Percentiles rank a stretch among this genome's conserved stretches.
These are phyloP conservation scores for Isabelozyma gotoi DNA, from an alignment of 805 yeast species.

Conservation along the genomic window DNA sequence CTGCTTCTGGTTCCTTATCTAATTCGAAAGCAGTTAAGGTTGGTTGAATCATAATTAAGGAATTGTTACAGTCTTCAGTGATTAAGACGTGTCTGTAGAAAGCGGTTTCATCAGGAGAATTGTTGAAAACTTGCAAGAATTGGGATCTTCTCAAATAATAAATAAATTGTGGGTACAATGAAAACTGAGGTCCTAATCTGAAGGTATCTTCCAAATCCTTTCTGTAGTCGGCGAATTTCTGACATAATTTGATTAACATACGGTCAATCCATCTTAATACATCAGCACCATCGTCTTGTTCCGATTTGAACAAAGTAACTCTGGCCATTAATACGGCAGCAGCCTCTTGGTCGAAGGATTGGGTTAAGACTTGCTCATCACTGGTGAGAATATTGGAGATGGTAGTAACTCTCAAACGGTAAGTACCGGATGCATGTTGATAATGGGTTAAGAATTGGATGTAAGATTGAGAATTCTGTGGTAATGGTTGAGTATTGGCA, in stretches of 20 bases:
- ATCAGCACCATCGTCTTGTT: conserved; percentile 85
- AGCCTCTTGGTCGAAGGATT: conserved; percentile 96
- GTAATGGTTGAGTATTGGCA: conserved; percentile 43
- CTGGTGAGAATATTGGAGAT: conserved; percentile 56
- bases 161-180: conserved; percentile 92
- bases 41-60: conserved; percentile 97
- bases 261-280: conserved; percentile 94
- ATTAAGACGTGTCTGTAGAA: conserved; percentile 90
- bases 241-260: conserved; percentile 84
- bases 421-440: conserved; percentile 93
- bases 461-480: conserved; percentile 48
- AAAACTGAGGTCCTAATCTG: conserved; percentile 78
- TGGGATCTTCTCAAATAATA: conserved; percentile 95
- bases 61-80: conserved; percentile 89
- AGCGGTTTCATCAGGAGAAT: conserved; percentile 98
- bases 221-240: conserved; percentile 89
- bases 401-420: conserved; percentile 88
- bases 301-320: conserved; percentile 80
- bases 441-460: conserved; percentile 89
- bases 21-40: conserved; percentile 84
- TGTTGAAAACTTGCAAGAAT: conserved; percentile 92
- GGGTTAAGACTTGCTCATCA: conserved; percentile 47
- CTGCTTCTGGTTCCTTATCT: conserved; percentile 83
- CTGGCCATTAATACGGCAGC: conserved; percentile 94
- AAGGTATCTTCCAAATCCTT: conserved; percentile 83